Base-by-base conservation (phyloP, 116 monocot species). In the Trichopus zeylanicus region DNA sequence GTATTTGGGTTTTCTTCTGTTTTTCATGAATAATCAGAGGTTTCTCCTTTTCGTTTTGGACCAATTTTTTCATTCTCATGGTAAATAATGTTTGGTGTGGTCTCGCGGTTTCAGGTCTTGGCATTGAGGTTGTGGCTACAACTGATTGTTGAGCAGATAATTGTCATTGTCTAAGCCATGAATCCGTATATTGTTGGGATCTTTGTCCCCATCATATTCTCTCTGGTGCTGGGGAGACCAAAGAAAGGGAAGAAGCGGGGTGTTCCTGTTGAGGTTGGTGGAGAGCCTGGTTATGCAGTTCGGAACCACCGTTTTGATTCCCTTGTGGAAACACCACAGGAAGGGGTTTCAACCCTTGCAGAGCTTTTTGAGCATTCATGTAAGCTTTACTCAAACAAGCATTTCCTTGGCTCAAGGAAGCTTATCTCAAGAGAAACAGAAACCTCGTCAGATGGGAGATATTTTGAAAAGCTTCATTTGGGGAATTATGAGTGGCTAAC, bases 311-410 rank as follows among this genome's bases (percentile, higher is more conserved):
- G 80, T 29, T 83, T 82, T 39, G 42, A 62, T 16, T 26, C 69
- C 22, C 86, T 65, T 0, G 59, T 80, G 37, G 79, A 82, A 53
- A 65, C 86, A 29, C 59, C 62, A 4, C 85, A 85, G 89, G 83
- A 85, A 49, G 86, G 86, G 28, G 71, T 94, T 35, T 30, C 70
- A 20, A 94, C 89, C 6, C 75, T 94, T 26, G 70, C 86, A 13
- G 73, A 85, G 38, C 69, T 95, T 12, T 95, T 95, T 54, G 95
- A 90, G 64, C 64, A 76, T 7, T 82, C 95, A 0, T 95, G 95
- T 62, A 89, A 83, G 47, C 32, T 21, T 10, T 83, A 70, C 55
- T 53, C 74, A 0, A 31, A 74, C 29, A 83, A 77, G 56, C 76
- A 48, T 11, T 71, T 87, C 29, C 60, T 95, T 38, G 95, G 90